Evolutionary conservation across 768 basidiomycete genomes (phyloP).

Genomic region (Porpolomopsis calyptriformis): DNA sequence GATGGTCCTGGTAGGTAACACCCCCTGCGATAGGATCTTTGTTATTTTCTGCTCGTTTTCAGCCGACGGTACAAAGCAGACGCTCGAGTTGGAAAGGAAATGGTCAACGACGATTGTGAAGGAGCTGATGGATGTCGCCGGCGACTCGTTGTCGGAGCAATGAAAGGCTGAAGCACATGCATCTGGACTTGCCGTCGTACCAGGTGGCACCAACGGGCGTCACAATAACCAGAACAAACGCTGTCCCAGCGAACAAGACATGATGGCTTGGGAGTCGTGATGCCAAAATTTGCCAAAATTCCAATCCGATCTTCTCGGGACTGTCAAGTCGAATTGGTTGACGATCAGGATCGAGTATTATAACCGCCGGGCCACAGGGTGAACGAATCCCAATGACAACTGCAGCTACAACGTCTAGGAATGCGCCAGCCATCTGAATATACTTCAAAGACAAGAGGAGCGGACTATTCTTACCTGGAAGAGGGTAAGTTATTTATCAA

Average conservation of each 20-base stretch:
- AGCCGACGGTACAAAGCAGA: conserved; percentile 43
- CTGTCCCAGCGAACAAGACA: no score
- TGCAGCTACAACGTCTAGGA: conserved; percentile 64
- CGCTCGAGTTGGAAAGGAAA: conserved; percentile 51
- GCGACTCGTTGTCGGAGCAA: conserved; percentile 46
- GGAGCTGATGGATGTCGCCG: conserved; percentile 61
- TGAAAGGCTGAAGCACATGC: conserved; percentile 39
- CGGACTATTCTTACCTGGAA: no score
- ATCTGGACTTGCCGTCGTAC: conserved; percentile 39
- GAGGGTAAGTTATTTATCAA: no score
- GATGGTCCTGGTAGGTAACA: conserved; percentile 44
- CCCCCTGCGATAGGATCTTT: neutral
- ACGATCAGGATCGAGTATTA: no score
- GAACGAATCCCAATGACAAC: conserved; percentile 65
- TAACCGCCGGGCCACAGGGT: conserved; percentile 44
- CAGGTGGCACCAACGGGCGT: conserved; percentile 30
- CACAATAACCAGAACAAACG: no score
- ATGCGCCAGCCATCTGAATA: conserved; percentile 51
- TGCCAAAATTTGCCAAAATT: no score
- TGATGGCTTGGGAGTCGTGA: no score
- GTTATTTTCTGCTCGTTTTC: neutral
- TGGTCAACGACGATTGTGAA: conserved; percentile 58
- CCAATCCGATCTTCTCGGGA: no score
- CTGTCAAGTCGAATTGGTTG: no score
- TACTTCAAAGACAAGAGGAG: no score